Base-by-base conservation (phyloP, 345 rosid species). In the Barbarea vulgaris region DNA sequence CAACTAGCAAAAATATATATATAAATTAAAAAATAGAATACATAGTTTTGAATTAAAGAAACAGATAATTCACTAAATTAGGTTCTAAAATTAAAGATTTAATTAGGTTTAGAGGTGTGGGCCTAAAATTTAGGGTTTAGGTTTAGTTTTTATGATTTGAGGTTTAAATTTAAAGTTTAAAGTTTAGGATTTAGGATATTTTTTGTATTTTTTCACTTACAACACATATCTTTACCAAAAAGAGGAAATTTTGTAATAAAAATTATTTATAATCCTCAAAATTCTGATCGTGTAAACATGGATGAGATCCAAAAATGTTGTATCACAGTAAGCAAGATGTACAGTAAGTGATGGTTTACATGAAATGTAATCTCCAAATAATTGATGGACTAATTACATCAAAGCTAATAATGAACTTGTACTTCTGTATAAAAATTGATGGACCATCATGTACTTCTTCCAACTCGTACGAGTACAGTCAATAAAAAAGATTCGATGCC, bases 361-460 rank as follows among this genome's bases (percentile, higher is more conserved):
- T 52, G 57, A 51, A 24, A 22, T 52, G 2, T 12, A 12, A 59
- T 30, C 39, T n/a, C n/a, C n/a, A n/a, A n/a, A n/a, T n/a, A n/a
- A n/a, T n/a, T n/a, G n/a, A n/a, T n/a, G n/a, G n/a, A n/a, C n/a
- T n/a, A n/a, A n/a, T n/a, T n/a, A 27, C 21, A 4, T 55, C 19
- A 56, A 56, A 30, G 37, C 61, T 30, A 8, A 2, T 27, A 30
- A 30, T 28, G 22, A 17, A 31, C 9, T 28, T 17, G 21, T 33
- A 39, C 17, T 42, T 57, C 7, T 17, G 36, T 9, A 31, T 9
- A 6, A 17, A 34, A 33, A 54, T 1, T 54, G 42, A 58, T 60
- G 75, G 67, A 7, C 61, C 39, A 24, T 72, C 39, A 24, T 72
- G 52, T 15, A 48, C 58, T 46, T 56, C 30, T 41, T 41, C 64